Conservation (phyloP, 1,139 yeast species). For the Yamadazyma jaroonii region DNA sequence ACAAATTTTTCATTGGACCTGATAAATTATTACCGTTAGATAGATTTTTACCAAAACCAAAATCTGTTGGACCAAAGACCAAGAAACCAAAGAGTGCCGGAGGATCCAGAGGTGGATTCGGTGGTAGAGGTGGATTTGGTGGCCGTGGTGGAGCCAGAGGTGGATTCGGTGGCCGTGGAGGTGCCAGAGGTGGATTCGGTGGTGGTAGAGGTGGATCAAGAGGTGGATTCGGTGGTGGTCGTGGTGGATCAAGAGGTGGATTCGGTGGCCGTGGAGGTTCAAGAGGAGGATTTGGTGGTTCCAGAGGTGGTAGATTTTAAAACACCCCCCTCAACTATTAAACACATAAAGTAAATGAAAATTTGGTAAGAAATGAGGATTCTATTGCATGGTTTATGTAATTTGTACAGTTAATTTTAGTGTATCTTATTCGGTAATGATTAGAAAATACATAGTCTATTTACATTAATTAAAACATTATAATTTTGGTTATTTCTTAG, state of each 20-base stretch:
- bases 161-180: constrained; percentile 38
- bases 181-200: constrained; percentile 46
- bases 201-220: constrained; percentile 44
- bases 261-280: constrained; percentile 33
- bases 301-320: constrained; percentile 20
- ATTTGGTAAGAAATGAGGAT: background rate
- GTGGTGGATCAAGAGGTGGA: constrained; percentile 29
- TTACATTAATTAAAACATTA: constrained; percentile 4
- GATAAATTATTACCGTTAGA: constrained; percentile 95
- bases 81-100: constrained; percentile 63
- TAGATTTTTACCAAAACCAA: constrained; percentile 92
- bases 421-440: constrained; percentile 3
- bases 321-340: background rate
- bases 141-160: constrained; percentile 41
- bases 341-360: constrained; percentile 2
- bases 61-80: constrained; percentile 72
- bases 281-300: constrained; percentile 45
- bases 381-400: constrained; percentile 1
- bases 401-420: constrained; percentile 4
- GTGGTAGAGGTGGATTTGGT: constrained; percentile 47
- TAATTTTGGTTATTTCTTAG: background rate
- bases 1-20: constrained; percentile 91
- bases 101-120: constrained; percentile 34
- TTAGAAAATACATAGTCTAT: constrained; percentile 1
- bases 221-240: constrained; percentile 22